Evolutionary conservation across 768 basidiomycete genomes (phyloP), one percentile per base, ranked within the genome.

Genomic region (Tylopilus sp.): DNA sequence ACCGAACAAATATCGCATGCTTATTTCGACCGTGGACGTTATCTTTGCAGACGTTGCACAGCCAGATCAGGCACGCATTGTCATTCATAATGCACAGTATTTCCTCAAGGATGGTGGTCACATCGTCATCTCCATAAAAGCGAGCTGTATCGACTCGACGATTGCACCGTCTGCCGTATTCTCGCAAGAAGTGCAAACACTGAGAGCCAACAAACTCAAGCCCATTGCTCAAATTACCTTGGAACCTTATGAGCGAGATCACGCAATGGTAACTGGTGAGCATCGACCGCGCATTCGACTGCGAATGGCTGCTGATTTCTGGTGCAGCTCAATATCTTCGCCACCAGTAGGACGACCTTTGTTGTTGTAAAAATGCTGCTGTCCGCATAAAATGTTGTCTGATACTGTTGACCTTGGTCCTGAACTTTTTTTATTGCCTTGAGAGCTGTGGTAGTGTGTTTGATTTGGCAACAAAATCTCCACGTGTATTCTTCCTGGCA

Each of bases 21-120:
- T 98, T 25, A 75, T 99, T 53, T 88, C 92, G 47, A 80, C 91
- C 48, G 95, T 98, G 50, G 97, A 99, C 61, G 94, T 95, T 57
- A 88, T 99, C 68, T 99, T 99, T 62, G 94, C 97, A 50, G 97
- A 99, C 70, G 85, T 99, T 44, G 97, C 97, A 1, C 97, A 99
- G 68, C 95, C 95, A 40, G 95, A 99, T 73, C 97, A 99, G 74
- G 95, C 95, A 3, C 93, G 95, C 76, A 98, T 98, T 64, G 91
- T 98, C 56, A 79, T 82, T 36, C 80, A 85, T 70, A 98, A 99
- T 71, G 91, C 95, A 0, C 85, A 97, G 61, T 85, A 86, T 69
- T 99, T 99, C 86, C 79, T 99, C 48, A 98, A 95, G 71, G 87
- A 95, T 69, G 82, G 81, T 26, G 97, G 97, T 2, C 91, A 97